phyloP scores from a whole-genome alignment of 1,284 basidiomycete species.

The Sporisorium scitamineum region DNA sequence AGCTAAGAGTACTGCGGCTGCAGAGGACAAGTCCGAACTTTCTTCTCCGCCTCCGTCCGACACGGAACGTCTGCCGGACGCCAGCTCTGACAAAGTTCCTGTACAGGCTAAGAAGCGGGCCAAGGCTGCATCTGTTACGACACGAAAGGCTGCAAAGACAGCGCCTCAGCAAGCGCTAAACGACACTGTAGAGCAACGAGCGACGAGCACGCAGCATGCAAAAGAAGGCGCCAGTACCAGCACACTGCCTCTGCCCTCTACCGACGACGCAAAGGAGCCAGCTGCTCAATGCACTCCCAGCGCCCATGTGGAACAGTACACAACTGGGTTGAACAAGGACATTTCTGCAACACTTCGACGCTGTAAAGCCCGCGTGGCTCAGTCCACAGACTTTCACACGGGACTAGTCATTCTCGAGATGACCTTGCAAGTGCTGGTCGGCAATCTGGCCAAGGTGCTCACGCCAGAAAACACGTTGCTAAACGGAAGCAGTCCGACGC shows the following conservation, averaged over 20 bases:
- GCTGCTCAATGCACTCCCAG: not conserved
- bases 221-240: not conserved
- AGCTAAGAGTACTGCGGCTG: no score
- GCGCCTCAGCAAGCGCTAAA: not conserved
- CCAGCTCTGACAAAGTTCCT: not conserved
- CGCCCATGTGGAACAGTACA: not conserved
- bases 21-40: not conserved
- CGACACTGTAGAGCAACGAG: not conserved
- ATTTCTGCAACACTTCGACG: not conserved
- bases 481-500: not conserved
- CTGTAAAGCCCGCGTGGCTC: not conserved
- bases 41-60: not conserved
- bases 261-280: not conserved
- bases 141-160: not conserved
- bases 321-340: conserved; percentile 8
- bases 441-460: not conserved
- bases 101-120: not conserved
- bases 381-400: not conserved
- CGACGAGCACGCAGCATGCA: not conserved
- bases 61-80: not conserved
- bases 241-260: no score
- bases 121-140: not conserved
- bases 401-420: not conserved
- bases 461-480: not conserved
- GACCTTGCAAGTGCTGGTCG: not conserved